These are phyloP conservation scores for Macroventuria anomochaeta DNA, from an alignment of 2,329 filamentous ascomycete species.

Conservation along the genomic window DNA sequence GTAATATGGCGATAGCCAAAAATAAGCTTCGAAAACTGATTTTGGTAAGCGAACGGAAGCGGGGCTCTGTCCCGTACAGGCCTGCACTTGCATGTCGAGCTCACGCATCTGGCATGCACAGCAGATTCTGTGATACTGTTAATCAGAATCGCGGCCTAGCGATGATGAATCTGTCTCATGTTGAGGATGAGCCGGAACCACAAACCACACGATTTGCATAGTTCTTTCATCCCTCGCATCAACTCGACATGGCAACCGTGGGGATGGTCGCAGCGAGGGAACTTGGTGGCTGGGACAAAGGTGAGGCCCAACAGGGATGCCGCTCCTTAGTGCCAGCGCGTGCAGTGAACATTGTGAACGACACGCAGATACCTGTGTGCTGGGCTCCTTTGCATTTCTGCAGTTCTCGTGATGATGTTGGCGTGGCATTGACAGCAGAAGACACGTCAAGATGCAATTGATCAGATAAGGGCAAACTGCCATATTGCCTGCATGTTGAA, in stretches of 20 bases:
- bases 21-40: conserved; percentile 31
- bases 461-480: conserved; percentile 14
- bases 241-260: conserved; percentile 14
- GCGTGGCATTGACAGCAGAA: conserved; percentile 17
- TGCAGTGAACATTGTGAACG: conserved; percentile 33
- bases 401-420: conserved; percentile 23
- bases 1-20: conserved; percentile 23
- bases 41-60: conserved; percentile 26
- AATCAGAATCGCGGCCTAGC: conserved; percentile 19
- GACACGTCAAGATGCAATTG: conserved; percentile 20
- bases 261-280: conserved; percentile 21
- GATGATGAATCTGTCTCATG: conserved; percentile 24
- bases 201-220: conserved; percentile 8
- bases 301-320: conserved; percentile 36
- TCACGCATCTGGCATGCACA: conserved; percentile 27
- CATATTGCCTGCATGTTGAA: conserved; percentile 27
- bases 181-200: conserved; percentile 15
- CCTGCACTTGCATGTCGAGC: conserved; percentile 21
- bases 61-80: conserved; percentile 10
- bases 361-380: conserved; percentile 24
- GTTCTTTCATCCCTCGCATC: conserved; percentile 21
- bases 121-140: conserved; percentile 31
- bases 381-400: conserved; percentile 15
- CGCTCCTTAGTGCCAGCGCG: conserved; percentile 41
- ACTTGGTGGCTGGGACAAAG: conserved; percentile 33